Evolutionary conservation across 768 basidiomycete genomes (phyloP), one percentile per base, ranked within the genome.

Genomic region (Candolleomyces aberdarensis): DNA sequence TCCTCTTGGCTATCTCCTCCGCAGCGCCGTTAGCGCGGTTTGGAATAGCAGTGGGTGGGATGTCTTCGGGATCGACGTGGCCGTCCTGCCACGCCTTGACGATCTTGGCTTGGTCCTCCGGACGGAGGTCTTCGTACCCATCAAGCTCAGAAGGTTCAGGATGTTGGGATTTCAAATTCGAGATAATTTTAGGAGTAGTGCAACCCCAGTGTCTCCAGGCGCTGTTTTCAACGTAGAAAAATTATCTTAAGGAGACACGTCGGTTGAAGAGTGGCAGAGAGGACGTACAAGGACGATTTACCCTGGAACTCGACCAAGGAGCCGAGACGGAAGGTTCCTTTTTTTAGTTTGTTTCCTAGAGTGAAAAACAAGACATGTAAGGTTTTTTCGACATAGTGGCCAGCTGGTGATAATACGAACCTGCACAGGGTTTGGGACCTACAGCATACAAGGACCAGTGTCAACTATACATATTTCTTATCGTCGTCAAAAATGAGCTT

Each of bases 121-220:
- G 74, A 0, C 67, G 75, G 50, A 94, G 80, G 0, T 87, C 88
- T 19, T 94, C 91, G 71, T 82, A 96, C 19, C 95, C 95, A 69
- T 98, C 95, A 41, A 96, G 76, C 0, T 95, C 92, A 10, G 82
- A 78, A 0, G 85, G 77, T 4, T 78, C 78, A 1, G 78, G 76
- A 63, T 89, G 81, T 3, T 76, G 72, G 13, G 78, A 78, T 75
- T 94, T 90, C 72, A 91, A 78, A 69, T 94, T 95, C 20, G 68
- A 69, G 36, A 96, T 66, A 53, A 94, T 84, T 67, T 82, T 85
- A 19, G 78, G 48, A 0, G 93, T 94, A 6, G 83, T 80, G 69
- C 94, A 96, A n/a, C 94, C 94, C 93, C 93, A 96, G 69, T 96
- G 94, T 63, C 92, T 85, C 92, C 92, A 96, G 39, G 80, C 72